Evolutionary conservation across 306 rosid species (phyloP).

Genomic region (Prunus fruticosa): DNA sequence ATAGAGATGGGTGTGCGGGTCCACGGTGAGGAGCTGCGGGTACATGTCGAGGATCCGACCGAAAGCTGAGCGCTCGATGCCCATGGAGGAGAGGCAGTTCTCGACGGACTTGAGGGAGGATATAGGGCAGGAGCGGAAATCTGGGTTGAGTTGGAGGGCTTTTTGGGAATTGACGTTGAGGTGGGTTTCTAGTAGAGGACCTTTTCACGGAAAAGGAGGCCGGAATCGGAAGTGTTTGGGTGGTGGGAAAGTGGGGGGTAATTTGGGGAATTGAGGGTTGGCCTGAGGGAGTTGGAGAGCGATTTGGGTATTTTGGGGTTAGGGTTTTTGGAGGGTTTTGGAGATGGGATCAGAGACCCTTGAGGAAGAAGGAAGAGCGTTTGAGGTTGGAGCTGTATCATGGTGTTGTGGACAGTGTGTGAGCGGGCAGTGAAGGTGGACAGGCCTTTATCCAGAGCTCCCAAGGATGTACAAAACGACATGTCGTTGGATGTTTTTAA

Average conservation of each 20-base stretch:
- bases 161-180: slow-evolving; percentile 56
- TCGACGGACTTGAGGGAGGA: slow-evolving; percentile 55
- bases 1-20: slow-evolving; percentile 58
- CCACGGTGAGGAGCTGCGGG: slow-evolving; percentile 67
- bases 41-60: slow-evolving; percentile 82
- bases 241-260: slow-evolving; percentile 27
- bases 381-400: slow-evolving; percentile 21
- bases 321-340: slow-evolving; percentile 34
- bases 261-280: neutral
- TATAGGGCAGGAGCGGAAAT: slow-evolving; percentile 51
- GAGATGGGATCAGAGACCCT: slow-evolving; percentile 1
- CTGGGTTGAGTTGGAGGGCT: slow-evolving; percentile 62
- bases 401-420: neutral
- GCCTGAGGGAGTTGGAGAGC: neutral
- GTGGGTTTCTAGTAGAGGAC: slow-evolving; percentile 54
- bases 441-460: neutral
- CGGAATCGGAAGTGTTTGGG: slow-evolving; percentile 39
- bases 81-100: slow-evolving; percentile 63
- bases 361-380: slow-evolving; percentile 16
- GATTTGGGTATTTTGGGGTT: neutral
- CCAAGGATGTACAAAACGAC: no score
- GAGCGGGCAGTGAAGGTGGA: neutral
- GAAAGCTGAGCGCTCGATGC: slow-evolving; percentile 47
- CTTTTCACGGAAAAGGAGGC: slow-evolving; percentile 68
- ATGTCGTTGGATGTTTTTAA: no score